phyloP scores from a whole-genome alignment of 208 protist genomes.

The Acanthamoeba castellanii region DNA sequence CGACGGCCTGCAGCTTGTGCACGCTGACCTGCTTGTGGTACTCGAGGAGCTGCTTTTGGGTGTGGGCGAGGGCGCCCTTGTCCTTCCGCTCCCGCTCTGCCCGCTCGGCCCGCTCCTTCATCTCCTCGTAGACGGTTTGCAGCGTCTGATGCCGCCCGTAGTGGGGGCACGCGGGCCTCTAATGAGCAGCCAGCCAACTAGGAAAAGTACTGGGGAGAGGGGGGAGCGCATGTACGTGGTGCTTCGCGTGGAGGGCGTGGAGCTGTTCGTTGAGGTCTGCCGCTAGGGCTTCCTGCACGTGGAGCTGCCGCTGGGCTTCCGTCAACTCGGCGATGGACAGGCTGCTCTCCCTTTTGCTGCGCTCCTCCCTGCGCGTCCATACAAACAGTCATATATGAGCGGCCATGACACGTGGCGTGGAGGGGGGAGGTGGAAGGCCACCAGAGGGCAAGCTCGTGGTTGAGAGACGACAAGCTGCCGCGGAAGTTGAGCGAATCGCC shows the following conservation, averaged over 20 bases:
- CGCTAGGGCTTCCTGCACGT: background rate
- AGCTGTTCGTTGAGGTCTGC: background rate
- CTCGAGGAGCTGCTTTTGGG: constrained; percentile 24
- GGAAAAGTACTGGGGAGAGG: too few relatives aligned
- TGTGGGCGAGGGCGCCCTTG: background rate
- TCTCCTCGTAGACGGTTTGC: constrained; percentile 31
- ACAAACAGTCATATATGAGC: background rate
- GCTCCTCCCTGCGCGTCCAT: background rate
- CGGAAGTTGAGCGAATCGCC: constrained; percentile 1
- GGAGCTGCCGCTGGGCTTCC: background rate
- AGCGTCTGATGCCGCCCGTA: background rate
- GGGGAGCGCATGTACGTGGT: background rate
- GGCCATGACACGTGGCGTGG: background rate
- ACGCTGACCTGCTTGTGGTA: constrained; percentile 51
- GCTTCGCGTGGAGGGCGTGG: background rate
- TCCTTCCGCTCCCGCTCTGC: background rate
- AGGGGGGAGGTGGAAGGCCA: background rate
- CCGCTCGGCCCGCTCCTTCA: constrained; percentile 10
- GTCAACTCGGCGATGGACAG: background rate
- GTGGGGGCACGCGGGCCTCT: too few relatives aligned
- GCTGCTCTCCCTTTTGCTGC: background rate
- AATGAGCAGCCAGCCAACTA: too few relatives aligned
- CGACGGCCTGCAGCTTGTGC: constrained; percentile 31
- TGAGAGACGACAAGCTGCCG: background rate
- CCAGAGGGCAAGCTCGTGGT: constrained; percentile 32